Base-by-base conservation (phyloP, 1,284 basidiomycete genomes). In the Ceratobasidium sp. region DNA sequence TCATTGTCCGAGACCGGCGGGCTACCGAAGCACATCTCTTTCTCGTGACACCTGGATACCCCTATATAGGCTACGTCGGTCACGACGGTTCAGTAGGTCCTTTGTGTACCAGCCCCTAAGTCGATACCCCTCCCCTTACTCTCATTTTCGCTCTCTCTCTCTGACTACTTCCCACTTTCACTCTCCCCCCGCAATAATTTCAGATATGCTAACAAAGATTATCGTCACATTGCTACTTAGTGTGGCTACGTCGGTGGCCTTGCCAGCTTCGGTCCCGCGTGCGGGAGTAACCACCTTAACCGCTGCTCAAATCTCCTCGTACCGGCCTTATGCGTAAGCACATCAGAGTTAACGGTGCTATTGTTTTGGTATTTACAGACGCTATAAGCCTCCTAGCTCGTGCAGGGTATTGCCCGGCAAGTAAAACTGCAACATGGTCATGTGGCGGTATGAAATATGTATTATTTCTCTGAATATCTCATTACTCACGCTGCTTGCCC, bases 371-470 rank as follows among this genome's bases (percentile, higher is more conserved):
- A 26, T 44, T 26, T 33, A 33, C 56, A 7, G 3, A 50, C 13
- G 23, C 26, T 12, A 54, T 26, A 40, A 75, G 73, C 6, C 62
- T 75, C 12, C 62, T 75, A 9, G 61, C 73, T 20, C 73, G 73
- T 12, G 73, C 73, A 38, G 73, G 73, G 46, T 75, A 75, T 42
- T 75, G 73, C n/a, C 73, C 73, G 17, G 61, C 73, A 26, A 75
- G 62, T 48, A 65, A 75, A 26, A 75, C 73, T 15, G 62, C 61
- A 17, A 75, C 73, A 20, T 75, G 73, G 73, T 75, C 73, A 9
- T 75, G 73, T 44, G 73, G 73, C 26, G 54, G 73, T 75, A 65
- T 23, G 73, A 28, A 17, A 40, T 38, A 57, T n/a, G 48, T 17
- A 59, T 2, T 2, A 56, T n/a, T 48, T 17, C 33, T n/a, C 13